Evolutionary conservation across 2,329 filamentous ascomycete species (phyloP), one percentile per base, ranked within the genome.

Genomic region (Fusarium sp.): DNA sequence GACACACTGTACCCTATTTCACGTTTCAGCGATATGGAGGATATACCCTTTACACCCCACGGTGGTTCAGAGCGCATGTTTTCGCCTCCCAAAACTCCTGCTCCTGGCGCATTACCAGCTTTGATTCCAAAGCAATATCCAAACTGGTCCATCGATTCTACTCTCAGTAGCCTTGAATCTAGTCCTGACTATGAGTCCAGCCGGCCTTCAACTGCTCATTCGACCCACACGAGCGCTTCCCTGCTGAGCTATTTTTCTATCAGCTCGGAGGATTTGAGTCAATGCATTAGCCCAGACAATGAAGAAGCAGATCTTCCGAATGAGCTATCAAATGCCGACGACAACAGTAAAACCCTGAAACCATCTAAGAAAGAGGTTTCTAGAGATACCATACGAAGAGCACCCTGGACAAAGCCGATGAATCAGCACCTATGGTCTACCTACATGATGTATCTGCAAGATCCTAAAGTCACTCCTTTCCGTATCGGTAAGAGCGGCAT

Each of bases 391-490:
- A 72, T 78, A 33, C 80, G 86, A 61, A 88, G 85, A 74, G 86
- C 86, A 2, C 84, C 84, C 0, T 91, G 89, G 89, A 90, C 88
- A 7, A 86, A 85, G 64, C 84, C 87, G 20, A 91, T 91, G 88
- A 88, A 83, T 78, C 81, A 86, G 15, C 89, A 92, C 71, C 78
- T 92, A 12, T 92, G 89, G 89, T 84, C 86, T 8, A 90, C 87
- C 2, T 92, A 91, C 74, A 80, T 86, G 60, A 80, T 89, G 53
- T 92, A 91, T 71, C 80, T 91, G 39, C 87, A 90, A 74, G 89
- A 92, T 70, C 89, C 89, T 44, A 88, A 87, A 48, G 88, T 91
- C 5, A 92, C 89, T 2, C 89, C 89, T 0, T 88, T 92, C 65
- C 85, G 87, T 52, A 83, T 90, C 57, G 86, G 88, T 63, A 89